phyloP scores from a whole-genome alignment of 2,329 filamentous ascomycete genomes.

The Colletotrichum tabaci region DNA sequence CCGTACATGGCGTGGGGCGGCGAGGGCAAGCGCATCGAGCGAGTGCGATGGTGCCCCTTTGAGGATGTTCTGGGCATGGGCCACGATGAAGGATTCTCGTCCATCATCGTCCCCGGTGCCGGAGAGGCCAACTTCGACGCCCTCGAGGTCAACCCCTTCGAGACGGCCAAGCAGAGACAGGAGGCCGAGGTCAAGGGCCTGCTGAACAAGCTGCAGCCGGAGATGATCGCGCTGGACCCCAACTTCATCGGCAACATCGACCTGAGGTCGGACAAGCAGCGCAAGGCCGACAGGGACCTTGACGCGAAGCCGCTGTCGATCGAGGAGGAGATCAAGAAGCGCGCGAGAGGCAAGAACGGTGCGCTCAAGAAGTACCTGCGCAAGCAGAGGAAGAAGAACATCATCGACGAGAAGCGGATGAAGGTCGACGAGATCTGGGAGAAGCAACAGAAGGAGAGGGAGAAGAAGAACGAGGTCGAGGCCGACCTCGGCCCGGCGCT shows the following conservation, averaged over 20 bases:
- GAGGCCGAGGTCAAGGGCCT: slow-evolving; percentile 91
- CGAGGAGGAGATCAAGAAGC: slow-evolving; percentile 78
- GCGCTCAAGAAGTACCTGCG: slow-evolving; percentile 89
- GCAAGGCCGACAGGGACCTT: slow-evolving; percentile 82
- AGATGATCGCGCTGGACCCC: slow-evolving; percentile 97
- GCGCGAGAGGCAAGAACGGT: slow-evolving; percentile 90
- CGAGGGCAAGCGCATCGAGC: slow-evolving; percentile 85
- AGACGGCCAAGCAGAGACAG: slow-evolving; percentile 91
- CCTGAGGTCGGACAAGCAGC: slow-evolving; percentile 82
- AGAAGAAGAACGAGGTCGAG: slow-evolving; percentile 75
- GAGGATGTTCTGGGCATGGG: slow-evolving; percentile 92
- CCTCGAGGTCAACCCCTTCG: slow-evolving; percentile 94
- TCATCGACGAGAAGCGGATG: slow-evolving; percentile 95
- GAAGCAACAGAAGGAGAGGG: slow-evolving; percentile 77
- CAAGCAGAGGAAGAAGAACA: slow-evolving; percentile 93
- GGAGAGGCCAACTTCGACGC: slow-evolving; percentile 98
- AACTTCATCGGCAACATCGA: slow-evolving; percentile 93
- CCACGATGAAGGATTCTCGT: slow-evolving; percentile 89
- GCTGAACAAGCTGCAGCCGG: slow-evolving; percentile 94
- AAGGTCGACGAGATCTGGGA: slow-evolving; percentile 87
- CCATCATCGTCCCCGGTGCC: slow-evolving; percentile 91
- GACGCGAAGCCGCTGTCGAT: slow-evolving; percentile 76
- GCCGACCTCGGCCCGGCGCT: slow-evolving; percentile 88
- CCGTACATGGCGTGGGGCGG: slow-evolving; percentile 96
- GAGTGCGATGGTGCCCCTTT: slow-evolving; percentile 92